Evolutionary conservation across 2,329 filamentous ascomycete genomes (phyloP), one percentile per base, ranked within the genome.

Genomic region (Neonectria neomacrospora): DNA sequence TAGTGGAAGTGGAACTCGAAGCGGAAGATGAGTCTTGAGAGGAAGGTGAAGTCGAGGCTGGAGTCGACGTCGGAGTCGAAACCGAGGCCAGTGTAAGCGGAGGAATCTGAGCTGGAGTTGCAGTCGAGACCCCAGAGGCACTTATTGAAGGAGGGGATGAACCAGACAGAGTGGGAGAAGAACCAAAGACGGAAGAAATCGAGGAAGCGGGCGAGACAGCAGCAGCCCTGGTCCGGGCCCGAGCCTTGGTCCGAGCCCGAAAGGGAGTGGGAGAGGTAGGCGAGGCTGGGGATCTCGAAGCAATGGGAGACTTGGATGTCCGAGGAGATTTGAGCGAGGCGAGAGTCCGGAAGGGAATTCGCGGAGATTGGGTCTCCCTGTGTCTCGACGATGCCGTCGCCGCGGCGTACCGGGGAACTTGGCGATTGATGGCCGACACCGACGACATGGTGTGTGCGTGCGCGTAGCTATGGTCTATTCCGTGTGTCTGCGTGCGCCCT

Each of bases 371-470:
- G 7, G 26, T 50, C 28, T 20, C 47, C 28, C 47, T n/a, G 7
- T 50, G 47, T 50, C 47, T 50, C n/a, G 47, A 50, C 2, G 47
- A 32, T 20, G n/a, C 47, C 10, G 47, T 50, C 11, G 47, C 26
- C 10, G 47, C 16, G 6, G 47, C 47, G 14, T 50, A 50, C 26
- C 47, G 47, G 12, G 47, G 47, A 32, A 30, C 11, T 50, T 32
- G 26, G 14, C 11, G 26, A 8, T 50, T 20, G 9, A 20, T 11
- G 11, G 16, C 3, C 7, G 47, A 8, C n/a, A 28, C 5, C 16
- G 45, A 30, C 9, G 47, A 32, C 47, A 50, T 50, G 11, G n/a
- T 22, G 47, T 34, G 16, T 32, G 10, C 14, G 26, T 32, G 20
- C 22, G 14, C 12, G 5, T 20, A 16, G 3, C 8, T 50, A 12